Conservation (phyloP, 805 yeast species). For the Suhomyces pyralidae region DNA sequence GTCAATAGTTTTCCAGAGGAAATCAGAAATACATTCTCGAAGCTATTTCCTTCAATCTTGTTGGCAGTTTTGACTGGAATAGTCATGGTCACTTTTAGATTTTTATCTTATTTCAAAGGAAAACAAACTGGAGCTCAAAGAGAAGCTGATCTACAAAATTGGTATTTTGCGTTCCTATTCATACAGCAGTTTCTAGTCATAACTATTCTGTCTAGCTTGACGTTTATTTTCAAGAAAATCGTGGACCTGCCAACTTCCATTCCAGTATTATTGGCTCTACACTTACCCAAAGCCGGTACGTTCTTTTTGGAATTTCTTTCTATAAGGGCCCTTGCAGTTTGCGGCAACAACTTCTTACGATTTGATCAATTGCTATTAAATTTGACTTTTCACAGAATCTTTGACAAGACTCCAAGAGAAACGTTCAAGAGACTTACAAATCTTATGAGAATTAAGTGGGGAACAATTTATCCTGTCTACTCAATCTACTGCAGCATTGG, state of each 20-base stretch:
- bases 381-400: conserved; percentile 29
- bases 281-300: conserved; percentile 81
- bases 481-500: conserved; percentile 79
- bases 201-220: conserved; percentile 76
- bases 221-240: conserved; percentile 58
- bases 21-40: conserved; percentile 52
- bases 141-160: conserved; percentile 69
- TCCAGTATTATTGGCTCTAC: conserved; percentile 68
- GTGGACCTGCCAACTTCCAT: conserved; percentile 69
- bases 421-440: conserved; percentile 43
- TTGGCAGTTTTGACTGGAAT: conserved; percentile 61
- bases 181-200: conserved; percentile 83
- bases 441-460: conserved; percentile 63
- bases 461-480: conserved; percentile 70
- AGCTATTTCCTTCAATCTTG: conserved; percentile 64
- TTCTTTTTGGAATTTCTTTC: conserved; percentile 79
- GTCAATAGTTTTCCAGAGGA: conserved; percentile 52
- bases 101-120: conserved; percentile 54
- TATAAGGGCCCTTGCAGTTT: conserved; percentile 70
- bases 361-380: conserved; percentile 48
- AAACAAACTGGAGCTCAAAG: conserved; percentile 58
- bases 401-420: conserved; percentile 62
- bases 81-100: conserved; percentile 57
- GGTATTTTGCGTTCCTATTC: conserved; percentile 76
- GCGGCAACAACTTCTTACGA: conserved; percentile 69